These are phyloP conservation scores for Coprinopsis marcescibilis DNA, from an alignment of 768 basidiomycete species.

Conservation along the genomic window DNA sequence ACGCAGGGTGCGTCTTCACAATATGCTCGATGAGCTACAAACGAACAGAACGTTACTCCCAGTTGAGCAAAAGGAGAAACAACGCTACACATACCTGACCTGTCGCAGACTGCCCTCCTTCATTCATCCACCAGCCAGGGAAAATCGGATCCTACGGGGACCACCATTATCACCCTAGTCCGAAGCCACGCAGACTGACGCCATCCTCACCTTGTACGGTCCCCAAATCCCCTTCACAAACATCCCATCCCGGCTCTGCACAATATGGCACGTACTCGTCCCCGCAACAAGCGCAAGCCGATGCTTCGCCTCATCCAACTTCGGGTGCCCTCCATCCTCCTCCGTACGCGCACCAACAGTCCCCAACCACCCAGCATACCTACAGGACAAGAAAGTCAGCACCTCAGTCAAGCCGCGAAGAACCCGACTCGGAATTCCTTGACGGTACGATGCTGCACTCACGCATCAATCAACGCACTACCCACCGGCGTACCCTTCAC, in stretches of 20 bases:
- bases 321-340: slow-evolving; percentile 43
- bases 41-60: neutral
- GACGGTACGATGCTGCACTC: too few relatives aligned
- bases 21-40: slow-evolving; percentile 87
- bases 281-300: slow-evolving; percentile 92
- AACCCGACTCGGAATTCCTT: too few relatives aligned
- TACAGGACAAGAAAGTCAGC: neutral
- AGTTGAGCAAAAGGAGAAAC: neutral
- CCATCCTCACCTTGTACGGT: slow-evolving; percentile 60
- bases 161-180: neutral
- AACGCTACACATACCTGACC: slow-evolving; percentile 60
- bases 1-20: slow-evolving; percentile 87
- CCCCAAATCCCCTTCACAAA: slow-evolving; percentile 95
- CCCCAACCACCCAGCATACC: slow-evolving; percentile 95
- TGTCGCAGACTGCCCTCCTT: slow-evolving; percentile 97
- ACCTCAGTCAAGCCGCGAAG: neutral
- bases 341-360: slow-evolving; percentile 79
- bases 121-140: slow-evolving; percentile 99
- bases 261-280: slow-evolving; percentile 93
- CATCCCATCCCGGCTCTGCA: slow-evolving; percentile 80
- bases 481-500: slow-evolving; percentile 86
- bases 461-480: slow-evolving; percentile 95
- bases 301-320: slow-evolving; percentile 70
- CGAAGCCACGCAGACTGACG: neutral
- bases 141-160: slow-evolving; percentile 71